These are phyloP conservation scores for Thalia dealbata DNA, from an alignment of 176 grass and related monocot genomes.

Conservation along the genomic window DNA sequence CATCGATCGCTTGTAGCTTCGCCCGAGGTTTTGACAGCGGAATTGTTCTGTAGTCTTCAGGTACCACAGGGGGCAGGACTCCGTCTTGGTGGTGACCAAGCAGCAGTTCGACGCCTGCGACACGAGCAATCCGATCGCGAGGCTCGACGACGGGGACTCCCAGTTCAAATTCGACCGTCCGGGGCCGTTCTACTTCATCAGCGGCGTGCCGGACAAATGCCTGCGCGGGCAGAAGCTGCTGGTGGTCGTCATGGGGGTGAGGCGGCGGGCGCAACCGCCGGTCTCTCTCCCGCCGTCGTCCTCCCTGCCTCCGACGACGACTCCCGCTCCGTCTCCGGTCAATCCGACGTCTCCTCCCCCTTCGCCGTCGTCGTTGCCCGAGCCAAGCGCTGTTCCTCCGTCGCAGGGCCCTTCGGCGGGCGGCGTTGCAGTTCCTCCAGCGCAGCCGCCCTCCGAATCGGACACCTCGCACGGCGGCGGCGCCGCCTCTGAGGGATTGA, in stretches of 20 bases:
- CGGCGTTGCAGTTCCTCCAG: background rate
- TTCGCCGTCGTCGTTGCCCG: background rate
- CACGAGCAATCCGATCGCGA: conserved; percentile 34
- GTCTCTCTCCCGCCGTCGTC: background rate
- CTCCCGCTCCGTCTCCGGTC: background rate
- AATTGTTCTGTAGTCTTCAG: conserved; percentile 47
- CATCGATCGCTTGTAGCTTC: background rate
- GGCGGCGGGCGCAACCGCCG: background rate
- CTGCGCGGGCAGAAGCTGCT: conserved; percentile 61
- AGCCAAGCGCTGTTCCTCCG: no score
- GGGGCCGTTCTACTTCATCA: conserved; percentile 75
- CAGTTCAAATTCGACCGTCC: conserved; percentile 45
- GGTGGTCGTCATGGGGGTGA: conserved; percentile 47
- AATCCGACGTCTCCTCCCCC: background rate
- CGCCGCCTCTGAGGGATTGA: no score
- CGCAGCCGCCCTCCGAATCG: no score
- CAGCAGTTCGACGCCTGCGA: conserved; percentile 51
- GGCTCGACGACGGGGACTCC: conserved; percentile 36
- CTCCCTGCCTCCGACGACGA: background rate
- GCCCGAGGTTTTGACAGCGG: background rate
- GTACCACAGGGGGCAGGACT: conserved; percentile 25
- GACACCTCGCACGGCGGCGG: no score
- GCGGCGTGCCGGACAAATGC: conserved; percentile 40
- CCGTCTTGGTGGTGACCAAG: conserved; percentile 54
- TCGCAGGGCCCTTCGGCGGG: background rate